Evolutionary conservation across 768 basidiomycete genomes (phyloP).

Genomic region (Albatrellus ellisii): DNA sequence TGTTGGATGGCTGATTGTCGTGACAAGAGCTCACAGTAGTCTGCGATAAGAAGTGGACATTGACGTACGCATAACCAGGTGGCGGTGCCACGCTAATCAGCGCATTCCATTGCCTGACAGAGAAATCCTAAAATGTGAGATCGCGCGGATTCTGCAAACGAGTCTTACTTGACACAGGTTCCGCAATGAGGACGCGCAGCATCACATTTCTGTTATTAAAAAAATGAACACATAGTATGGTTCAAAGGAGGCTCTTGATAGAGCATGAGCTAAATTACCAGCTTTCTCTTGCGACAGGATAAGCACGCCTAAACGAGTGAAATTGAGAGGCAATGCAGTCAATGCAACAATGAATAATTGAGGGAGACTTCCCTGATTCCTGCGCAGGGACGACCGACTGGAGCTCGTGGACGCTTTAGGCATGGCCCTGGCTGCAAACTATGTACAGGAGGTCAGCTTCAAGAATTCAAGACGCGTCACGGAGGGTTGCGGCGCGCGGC

Average conservation of each 20-base stretch:
- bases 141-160: neutral
- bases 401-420: slow-evolving; percentile 42
- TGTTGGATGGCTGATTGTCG: slow-evolving; percentile 52
- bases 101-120: slow-evolving; percentile 62
- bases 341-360: neutral
- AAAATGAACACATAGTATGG: slow-evolving; percentile 4
- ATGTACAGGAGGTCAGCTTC: too few relatives aligned
- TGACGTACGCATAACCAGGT: slow-evolving; percentile 66
- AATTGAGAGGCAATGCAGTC: slow-evolving; percentile 6
- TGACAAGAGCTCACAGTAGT: slow-evolving; percentile 10
- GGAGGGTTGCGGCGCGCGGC: too few relatives aligned
- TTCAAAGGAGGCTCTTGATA: slow-evolving; percentile 3
- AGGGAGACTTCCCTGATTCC: slow-evolving; percentile 48
- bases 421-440: too few relatives aligned
- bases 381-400: slow-evolving; percentile 52
- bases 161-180: slow-evolving; percentile 67
- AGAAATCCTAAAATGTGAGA: slow-evolving; percentile 1
- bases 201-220: slow-evolving; percentile 95
- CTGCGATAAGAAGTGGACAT: neutral
- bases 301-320: too few relatives aligned
- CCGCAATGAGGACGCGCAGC: slow-evolving; percentile 76
- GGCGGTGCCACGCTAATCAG: slow-evolving; percentile 76
- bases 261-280: slow-evolving; percentile 32
- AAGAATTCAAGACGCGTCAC: too few relatives aligned
- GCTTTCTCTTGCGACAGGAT: slow-evolving; percentile 75